These are phyloP conservation scores for Didymella exigua DNA, from an alignment of 2,329 filamentous ascomycete species.

Conservation along the genomic window DNA sequence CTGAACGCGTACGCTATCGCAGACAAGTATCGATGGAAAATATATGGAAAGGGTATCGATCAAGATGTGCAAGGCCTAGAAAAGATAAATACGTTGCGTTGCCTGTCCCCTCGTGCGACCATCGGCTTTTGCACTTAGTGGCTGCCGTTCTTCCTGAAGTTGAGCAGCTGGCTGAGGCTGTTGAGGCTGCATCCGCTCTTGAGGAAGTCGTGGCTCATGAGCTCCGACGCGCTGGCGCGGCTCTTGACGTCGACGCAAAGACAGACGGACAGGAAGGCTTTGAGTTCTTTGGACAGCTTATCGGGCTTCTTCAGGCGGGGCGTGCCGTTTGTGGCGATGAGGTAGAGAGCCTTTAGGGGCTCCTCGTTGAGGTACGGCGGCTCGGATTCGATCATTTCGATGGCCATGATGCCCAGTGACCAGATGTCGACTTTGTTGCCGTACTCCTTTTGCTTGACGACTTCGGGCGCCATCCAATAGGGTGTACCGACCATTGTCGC, in stretches of 20 bases:
- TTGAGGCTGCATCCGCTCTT: slow-evolving; percentile 84
- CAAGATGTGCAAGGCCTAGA: slow-evolving; percentile 29
- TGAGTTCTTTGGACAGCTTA: slow-evolving; percentile 96
- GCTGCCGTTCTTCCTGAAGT: slow-evolving; percentile 75
- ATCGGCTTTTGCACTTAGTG: slow-evolving; percentile 44
- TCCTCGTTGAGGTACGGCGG: slow-evolving; percentile 98
- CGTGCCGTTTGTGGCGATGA: slow-evolving; percentile 97
- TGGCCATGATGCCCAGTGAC: slow-evolving; percentile 99
- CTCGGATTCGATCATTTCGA: slow-evolving; percentile 99
- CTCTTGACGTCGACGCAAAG: slow-evolving; percentile 96
- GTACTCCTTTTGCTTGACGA: slow-evolving; percentile 99
- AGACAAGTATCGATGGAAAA: slow-evolving; percentile 21
- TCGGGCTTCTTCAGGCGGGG: slow-evolving; percentile 97
- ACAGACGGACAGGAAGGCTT: slow-evolving; percentile 95
- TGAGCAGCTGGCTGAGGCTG: slow-evolving; percentile 84
- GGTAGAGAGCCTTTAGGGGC: slow-evolving; percentile 92
- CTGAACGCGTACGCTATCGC: slow-evolving; percentile 4
- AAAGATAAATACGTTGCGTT: slow-evolving; percentile 3
- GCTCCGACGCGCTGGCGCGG: slow-evolving; percentile 86
- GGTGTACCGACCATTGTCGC: slow-evolving; percentile 99
- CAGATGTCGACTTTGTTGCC: slow-evolving; percentile 98
- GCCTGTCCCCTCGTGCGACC: too few relatives aligned
- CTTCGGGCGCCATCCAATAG: slow-evolving; percentile 99
- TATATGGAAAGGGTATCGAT: slow-evolving; percentile 39
- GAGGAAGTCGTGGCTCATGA: slow-evolving; percentile 91